A percentile compares a stretch with the other conserved stretches of the same genome.
Conservation (phyloP, 2,329 filamentous ascomycete genomes). For the Pseudogymnoascus destructans region DNA sequence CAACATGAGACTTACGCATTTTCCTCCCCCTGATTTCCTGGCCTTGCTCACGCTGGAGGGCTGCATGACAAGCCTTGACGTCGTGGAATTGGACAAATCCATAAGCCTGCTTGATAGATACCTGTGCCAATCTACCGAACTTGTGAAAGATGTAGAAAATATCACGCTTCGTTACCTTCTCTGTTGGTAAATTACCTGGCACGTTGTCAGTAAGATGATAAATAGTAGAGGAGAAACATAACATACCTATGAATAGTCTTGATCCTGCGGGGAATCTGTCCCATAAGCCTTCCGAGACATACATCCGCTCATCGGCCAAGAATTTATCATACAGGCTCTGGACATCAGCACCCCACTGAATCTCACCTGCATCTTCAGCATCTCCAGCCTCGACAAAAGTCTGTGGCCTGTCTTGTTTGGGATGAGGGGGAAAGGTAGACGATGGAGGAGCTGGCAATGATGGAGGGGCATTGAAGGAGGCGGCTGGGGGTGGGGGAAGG, state of each 20-base stretch:
- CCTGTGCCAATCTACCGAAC: slow-evolving; percentile 80
- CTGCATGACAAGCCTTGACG: slow-evolving; percentile 56
- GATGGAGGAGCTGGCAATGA: slow-evolving; percentile 15
- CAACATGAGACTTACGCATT: slow-evolving; percentile 56
- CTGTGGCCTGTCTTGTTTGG: slow-evolving; percentile 16
- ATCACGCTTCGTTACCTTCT: slow-evolving; percentile 86
- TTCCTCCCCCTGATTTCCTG: slow-evolving; percentile 74
- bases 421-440: slow-evolving; percentile 17
- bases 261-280: slow-evolving; percentile 67
- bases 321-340: slow-evolving; percentile 62
- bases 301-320: slow-evolving; percentile 57
- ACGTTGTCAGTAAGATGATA: slow-evolving; percentile 10
- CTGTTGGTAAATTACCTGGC: slow-evolving; percentile 77
- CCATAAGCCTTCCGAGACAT: slow-evolving; percentile 69
- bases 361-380: slow-evolving; percentile 23
- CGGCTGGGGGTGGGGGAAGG: slow-evolving; percentile 25
- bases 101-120: slow-evolving; percentile 92
- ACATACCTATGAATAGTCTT: slow-evolving; percentile 66
- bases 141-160: slow-evolving; percentile 82
- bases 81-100: slow-evolving; percentile 93
- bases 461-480: slow-evolving; percentile 21
- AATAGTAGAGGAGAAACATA: background rate
- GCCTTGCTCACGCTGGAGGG: slow-evolving; percentile 68
- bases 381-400: slow-evolving; percentile 14
- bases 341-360: slow-evolving; percentile 34